phyloP scores from a whole-genome alignment of 148 eudicot species.

The Rhododendron simsii region DNA sequence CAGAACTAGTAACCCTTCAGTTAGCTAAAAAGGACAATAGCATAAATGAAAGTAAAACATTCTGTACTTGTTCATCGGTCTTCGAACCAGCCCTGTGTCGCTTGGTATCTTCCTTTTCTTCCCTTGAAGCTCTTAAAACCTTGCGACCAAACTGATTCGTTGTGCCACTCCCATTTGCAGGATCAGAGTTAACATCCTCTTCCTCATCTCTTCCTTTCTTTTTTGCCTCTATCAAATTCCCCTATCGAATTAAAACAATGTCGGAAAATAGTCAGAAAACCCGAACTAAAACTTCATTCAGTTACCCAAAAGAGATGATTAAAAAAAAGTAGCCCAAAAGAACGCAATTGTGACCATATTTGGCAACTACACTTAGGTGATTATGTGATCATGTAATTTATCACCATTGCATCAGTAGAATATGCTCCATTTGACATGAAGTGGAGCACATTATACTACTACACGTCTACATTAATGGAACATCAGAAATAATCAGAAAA shows the following conservation, averaged over 20 bases:
- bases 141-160: background rate
- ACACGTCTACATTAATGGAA: no score
- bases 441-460: no score
- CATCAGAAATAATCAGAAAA: background rate
- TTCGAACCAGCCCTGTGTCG: background rate
- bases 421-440: no score
- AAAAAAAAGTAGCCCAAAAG: background rate
- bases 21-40: background rate
- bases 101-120: background rate
- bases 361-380: background rate
- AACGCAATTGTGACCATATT: background rate
- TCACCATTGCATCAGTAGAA: background rate
- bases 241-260: background rate
- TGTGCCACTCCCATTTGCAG: background rate
- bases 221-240: background rate
- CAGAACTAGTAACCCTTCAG: background rate
- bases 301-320: background rate
- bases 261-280: background rate
- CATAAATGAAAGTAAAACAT: background rate
- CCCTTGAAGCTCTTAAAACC: background rate
- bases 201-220: background rate
- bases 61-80: conserved; percentile 1
- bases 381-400: background rate
- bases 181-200: background rate
- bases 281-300: background rate